Percentiles rank a stretch among this genome's conserved stretches.
phyloP scores from a whole-genome alignment of 2,329 filamentous ascomycete species.

The Corinectria fuckeliana region DNA sequence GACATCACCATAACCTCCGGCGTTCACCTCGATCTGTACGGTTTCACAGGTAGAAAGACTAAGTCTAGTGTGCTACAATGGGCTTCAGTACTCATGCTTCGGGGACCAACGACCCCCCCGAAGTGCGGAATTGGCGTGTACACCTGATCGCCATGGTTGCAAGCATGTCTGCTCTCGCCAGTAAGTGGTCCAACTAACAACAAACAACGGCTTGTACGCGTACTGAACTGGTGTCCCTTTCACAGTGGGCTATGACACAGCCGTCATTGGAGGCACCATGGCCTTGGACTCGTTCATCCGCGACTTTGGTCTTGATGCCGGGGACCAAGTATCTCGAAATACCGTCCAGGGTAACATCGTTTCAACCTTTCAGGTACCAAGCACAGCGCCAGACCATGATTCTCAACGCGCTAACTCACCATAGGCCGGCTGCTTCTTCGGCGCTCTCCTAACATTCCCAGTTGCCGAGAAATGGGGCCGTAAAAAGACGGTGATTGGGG shows the following conservation, averaged over 20 bases:
- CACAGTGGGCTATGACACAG: conserved; percentile 47
- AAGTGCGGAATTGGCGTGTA: conserved; percentile 44
- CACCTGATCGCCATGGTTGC: conserved; percentile 42
- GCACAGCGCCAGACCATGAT: not conserved
- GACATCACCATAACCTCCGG: not conserved
- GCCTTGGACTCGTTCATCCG: conserved; percentile 45
- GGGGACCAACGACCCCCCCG: conserved; percentile 44
- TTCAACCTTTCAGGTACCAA: conserved; percentile 41
- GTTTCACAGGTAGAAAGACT: not conserved
- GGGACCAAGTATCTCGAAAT: conserved; percentile 37
- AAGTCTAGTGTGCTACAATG: not conserved
- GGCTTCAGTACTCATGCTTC: conserved; percentile 46
- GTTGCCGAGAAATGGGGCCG: conserved; percentile 56
- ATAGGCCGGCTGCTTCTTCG: conserved; percentile 50
- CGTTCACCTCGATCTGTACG: not conserved
- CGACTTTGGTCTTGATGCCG: conserved; percentile 43
- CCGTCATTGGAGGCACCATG: conserved; percentile 50
- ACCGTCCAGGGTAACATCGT: conserved; percentile 49
- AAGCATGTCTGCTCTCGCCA: conserved; percentile 44
- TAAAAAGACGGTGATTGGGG: conserved; percentile 53
- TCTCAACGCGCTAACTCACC: not conserved
- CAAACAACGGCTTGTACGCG: too few relatives aligned
- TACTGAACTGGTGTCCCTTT: not conserved
- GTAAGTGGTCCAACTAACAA: conserved; percentile 25
- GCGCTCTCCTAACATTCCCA: conserved; percentile 50